Evolutionary conservation across 257 asterid species (phyloP), one percentile per base, ranked within the genome.

Genomic region (Scutellaria minor): DNA sequence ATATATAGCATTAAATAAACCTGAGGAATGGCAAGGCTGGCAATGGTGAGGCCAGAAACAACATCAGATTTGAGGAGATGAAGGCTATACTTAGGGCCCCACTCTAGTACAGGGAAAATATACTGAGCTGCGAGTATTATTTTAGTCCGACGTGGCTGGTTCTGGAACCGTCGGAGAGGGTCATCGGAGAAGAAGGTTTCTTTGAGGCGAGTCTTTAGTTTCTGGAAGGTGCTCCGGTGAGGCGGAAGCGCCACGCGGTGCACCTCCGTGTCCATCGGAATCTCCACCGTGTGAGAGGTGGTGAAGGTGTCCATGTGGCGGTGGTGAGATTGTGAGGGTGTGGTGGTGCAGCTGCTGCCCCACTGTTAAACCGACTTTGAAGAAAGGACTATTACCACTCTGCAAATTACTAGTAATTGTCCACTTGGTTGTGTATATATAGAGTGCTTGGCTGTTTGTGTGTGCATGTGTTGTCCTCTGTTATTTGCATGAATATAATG

Each of bases 11-110:
- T 44, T n/a, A 3, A 64, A 20, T 64, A 42, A 15, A 84, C 90
- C 92, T 89, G 96, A 81, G 96, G 96, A 64, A 87, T 89, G 75
- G 96, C 96, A 44, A 89, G 88, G 64, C 93, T 87, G 6, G 96
- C 96, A 77, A 89, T 89, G 70, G 96, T 89, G 84, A 89, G 96
- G 7, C 96, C 96, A 75, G 96, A 87, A 55, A 89, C 80, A 48
- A 89, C 62, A 75, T 89, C 93, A 44, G 96, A 89, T 81, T 89
- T 89, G 77, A 89, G 75, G 68, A 84, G 76, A 6, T 71, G 41
- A 64, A 89, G 71, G 31, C 31, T 81, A 53, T 89, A 89, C 8
- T 75, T 76, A 37, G 91, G 91, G 75, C 84, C 91, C 96, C 96
- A 89, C 24, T 89, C 82, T 13, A 89, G 85, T 9, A 89, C 62